Base-by-base conservation (phyloP, 805 yeast genomes). In the Candida ortonii region DNA sequence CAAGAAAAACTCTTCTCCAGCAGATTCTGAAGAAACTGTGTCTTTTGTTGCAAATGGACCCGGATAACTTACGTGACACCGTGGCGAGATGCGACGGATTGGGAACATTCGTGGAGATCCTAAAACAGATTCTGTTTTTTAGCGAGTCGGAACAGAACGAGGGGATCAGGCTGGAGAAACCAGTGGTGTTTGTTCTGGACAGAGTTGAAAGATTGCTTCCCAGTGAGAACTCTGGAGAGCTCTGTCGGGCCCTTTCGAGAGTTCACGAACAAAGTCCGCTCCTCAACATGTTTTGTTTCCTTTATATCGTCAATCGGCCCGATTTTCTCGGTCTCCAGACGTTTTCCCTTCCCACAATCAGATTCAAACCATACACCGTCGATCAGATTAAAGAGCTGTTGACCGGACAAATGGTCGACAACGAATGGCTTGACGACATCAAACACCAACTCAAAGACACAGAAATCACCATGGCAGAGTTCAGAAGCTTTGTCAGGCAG, bases 161-260 rank as follows among this genome's bases (percentile, higher is more conserved):
- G 10, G 30, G 30, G 7, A 9, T 9, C 22, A 22, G 29, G 16
- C 19, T 3, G 25, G 36, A 23, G 9, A 56, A 54, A 7, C 71
- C 62, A 3, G 67, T 70, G 28, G 63, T 73, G 7, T 47, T 74
- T 26, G 70, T 74, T 2, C 52, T 74, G 9, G 79, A 74, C 44
- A 50, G 66, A 4, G 53, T 73, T 12, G 80, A 73, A 47, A 30
- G 40, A 14, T 33, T 59, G 13, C 66, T 64, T 25, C 64, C 70
- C 19, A 28, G 24, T 11, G 55, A 54, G 18, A 41, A 46, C 20
- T 59, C 66, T 0, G 56, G 60, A n/a, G 70, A 63, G 12, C 40
- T 73, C 13, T 58, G 67, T 28, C 46, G 59, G 14, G 63, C 70
- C 1, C 62, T 74, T 36, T 44, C 66, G 1, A 53, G 61, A 39